phyloP scores from a whole-genome alignment of 805 yeast species.

The Gaillardinia entomophila region DNA sequence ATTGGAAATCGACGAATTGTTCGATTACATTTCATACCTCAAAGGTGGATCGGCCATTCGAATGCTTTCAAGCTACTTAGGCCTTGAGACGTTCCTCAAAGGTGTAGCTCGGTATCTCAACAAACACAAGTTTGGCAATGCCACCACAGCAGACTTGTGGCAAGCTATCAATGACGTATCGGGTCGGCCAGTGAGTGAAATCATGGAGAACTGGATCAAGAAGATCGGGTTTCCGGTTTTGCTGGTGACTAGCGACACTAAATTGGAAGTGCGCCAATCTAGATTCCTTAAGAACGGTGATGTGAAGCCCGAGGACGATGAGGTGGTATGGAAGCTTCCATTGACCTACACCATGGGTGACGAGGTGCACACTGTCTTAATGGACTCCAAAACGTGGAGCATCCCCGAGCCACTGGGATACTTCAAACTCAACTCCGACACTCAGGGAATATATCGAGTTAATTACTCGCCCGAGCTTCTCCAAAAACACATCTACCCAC shows the following conservation, averaged over 20 bases:
- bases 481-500: constrained; percentile 32
- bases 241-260: constrained; percentile 35
- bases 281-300: constrained; percentile 64
- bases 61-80: constrained; percentile 70
- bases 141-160: constrained; percentile 74
- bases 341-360: constrained; percentile 27
- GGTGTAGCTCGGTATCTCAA: constrained; percentile 71
- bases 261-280: constrained; percentile 42
- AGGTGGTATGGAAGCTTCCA: constrained; percentile 57
- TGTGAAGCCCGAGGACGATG: constrained; percentile 50
- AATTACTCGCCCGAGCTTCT: constrained; percentile 42
- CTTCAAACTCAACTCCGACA: constrained; percentile 45
- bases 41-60: constrained; percentile 76
- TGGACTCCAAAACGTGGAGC: constrained; percentile 14
- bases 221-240: constrained; percentile 71
- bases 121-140: constrained; percentile 60
- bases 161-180: constrained; percentile 55
- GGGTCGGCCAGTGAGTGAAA: constrained; percentile 50
- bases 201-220: constrained; percentile 70
- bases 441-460: constrained; percentile 50
- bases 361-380: constrained; percentile 6
- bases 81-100: constrained; percentile 59
- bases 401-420: constrained; percentile 20
- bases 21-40: constrained; percentile 74
- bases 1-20: constrained; percentile 73